phyloP scores from a whole-genome alignment of 306 rosid species.

The Prinsepia uniflora region DNA sequence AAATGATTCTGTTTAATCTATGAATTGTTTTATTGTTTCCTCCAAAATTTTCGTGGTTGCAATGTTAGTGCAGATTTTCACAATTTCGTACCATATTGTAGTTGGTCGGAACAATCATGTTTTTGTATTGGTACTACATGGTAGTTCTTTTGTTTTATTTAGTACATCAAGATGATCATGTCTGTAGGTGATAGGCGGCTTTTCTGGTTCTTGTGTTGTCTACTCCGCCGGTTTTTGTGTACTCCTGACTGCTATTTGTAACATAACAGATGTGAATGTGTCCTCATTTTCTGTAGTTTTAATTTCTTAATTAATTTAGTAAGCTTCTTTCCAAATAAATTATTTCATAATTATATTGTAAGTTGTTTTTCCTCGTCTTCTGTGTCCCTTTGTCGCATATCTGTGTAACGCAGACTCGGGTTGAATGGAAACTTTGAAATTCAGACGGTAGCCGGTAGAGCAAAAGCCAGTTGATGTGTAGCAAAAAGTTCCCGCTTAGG shows the following conservation, averaged over 20 bases:
- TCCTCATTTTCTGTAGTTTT: not conserved
- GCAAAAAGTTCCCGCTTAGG: no score
- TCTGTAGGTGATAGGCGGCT: conserved; percentile 25
- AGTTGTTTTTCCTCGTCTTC: no score
- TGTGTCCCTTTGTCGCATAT: no score
- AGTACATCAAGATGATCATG: not conserved
- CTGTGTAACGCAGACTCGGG: no score
- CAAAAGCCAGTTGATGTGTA: no score
- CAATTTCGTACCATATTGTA: conserved; percentile 51
- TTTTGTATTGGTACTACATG: conserved; percentile 35
- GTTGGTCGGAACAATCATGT: conserved; percentile 33
- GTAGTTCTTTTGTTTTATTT: conserved; percentile 34
- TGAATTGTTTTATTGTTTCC: not conserved
- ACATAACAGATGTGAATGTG: conserved; percentile 38
- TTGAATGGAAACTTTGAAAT: no score
- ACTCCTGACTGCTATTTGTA: conserved; percentile 46
- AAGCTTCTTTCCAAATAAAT: no score
- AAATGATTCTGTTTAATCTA: conserved; percentile 14
- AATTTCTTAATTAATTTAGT: no score
- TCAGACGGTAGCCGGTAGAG: no score
- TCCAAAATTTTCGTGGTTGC: conserved; percentile 18
- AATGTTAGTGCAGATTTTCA: conserved; percentile 35
- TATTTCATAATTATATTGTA: no score
- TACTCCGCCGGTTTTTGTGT: conserved; percentile 20
- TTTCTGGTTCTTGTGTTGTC: conserved; percentile 29